Evolutionary conservation across 2,329 filamentous ascomycete species (phyloP).

Genomic region (Zelopaecilomyces penicillatus): DNA sequence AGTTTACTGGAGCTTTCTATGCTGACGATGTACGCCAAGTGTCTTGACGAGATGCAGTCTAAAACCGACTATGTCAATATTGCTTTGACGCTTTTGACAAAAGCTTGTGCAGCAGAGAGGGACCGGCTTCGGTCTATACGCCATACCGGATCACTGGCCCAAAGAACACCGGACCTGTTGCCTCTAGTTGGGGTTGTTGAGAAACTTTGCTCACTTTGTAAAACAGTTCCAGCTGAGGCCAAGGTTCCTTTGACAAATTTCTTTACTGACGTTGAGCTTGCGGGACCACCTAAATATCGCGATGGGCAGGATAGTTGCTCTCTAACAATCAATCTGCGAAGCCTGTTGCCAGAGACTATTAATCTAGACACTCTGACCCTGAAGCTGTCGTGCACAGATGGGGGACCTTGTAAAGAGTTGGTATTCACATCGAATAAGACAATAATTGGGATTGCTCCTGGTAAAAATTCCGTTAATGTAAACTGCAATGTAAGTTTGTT

Average conservation of each 20-base stretch:
- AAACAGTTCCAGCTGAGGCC: slow-evolving; percentile 46
- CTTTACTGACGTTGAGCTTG: slow-evolving; percentile 61
- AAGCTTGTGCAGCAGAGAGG: slow-evolving; percentile 49
- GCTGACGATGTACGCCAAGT: slow-evolving; percentile 77
- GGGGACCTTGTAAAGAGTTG: slow-evolving; percentile 53
- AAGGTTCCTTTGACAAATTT: slow-evolving; percentile 63
- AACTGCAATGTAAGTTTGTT: slow-evolving; percentile 25
- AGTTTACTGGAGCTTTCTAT: slow-evolving; percentile 70
- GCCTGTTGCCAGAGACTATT: slow-evolving; percentile 64
- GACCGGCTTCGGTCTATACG: slow-evolving; percentile 32
- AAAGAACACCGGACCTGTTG: slow-evolving; percentile 19
- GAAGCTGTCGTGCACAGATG: slow-evolving; percentile 48
- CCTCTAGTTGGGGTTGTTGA: slow-evolving; percentile 40
- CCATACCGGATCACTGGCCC: slow-evolving; percentile 9
- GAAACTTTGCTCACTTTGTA: slow-evolving; percentile 39
- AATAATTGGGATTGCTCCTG: slow-evolving; percentile 31
- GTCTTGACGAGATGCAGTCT: slow-evolving; percentile 66
- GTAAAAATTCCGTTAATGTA: slow-evolving; percentile 34
- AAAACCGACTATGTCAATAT: slow-evolving; percentile 73
- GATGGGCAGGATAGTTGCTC: slow-evolving; percentile 67
- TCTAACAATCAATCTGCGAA: slow-evolving; percentile 58
- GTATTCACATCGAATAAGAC: slow-evolving; percentile 14
- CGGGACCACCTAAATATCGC: slow-evolving; percentile 61
- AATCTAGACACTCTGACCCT: slow-evolving; percentile 57
- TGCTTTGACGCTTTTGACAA: slow-evolving; percentile 64